Evolutionary conservation across 805 yeast genomes (phyloP).

Genomic region (Yarrowia sp.): DNA sequence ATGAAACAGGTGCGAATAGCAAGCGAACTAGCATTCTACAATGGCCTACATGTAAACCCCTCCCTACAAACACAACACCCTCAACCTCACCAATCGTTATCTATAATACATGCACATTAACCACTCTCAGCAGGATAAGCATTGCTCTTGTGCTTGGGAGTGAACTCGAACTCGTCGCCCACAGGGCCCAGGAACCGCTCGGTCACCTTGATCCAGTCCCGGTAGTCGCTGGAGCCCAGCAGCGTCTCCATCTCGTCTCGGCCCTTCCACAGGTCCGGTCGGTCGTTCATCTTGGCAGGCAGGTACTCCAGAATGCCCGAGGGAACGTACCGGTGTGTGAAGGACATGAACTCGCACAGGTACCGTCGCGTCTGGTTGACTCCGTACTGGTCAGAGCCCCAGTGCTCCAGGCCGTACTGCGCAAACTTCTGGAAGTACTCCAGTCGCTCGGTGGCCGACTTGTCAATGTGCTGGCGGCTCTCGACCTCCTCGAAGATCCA

Average conservation of each 20-base stretch:
- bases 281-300: conserved; percentile 86
- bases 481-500: conserved; percentile 98
- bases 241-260: conserved; percentile 89
- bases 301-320: conserved; percentile 84
- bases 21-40: no score
- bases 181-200: conserved; percentile 94
- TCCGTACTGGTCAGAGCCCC: conserved; percentile 98
- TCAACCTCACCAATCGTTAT: neutral
- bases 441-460: conserved; percentile 83
- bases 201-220: conserved; percentile 93
- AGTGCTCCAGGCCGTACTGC: conserved; percentile 82
- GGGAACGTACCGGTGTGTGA: conserved; percentile 92
- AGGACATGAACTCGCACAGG: conserved; percentile 90
- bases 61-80: no score
- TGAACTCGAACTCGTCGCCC: conserved; percentile 68
- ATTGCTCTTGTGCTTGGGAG: conserved; percentile 94
- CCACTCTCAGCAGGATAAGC: conserved; percentile 45
- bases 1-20: no score
- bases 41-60: no score
- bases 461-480: conserved; percentile 83
- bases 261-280: conserved; percentile 93
- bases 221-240: conserved; percentile 77
- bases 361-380: conserved; percentile 82
- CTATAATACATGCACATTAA: neutral
- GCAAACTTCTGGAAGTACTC: conserved; percentile 70